A percentile compares a stretch with the other conserved stretches of the same genome.
phyloP scores from a whole-genome alignment of 441 rosid genomes.

The Euphorbia schlechtendalii region DNA sequence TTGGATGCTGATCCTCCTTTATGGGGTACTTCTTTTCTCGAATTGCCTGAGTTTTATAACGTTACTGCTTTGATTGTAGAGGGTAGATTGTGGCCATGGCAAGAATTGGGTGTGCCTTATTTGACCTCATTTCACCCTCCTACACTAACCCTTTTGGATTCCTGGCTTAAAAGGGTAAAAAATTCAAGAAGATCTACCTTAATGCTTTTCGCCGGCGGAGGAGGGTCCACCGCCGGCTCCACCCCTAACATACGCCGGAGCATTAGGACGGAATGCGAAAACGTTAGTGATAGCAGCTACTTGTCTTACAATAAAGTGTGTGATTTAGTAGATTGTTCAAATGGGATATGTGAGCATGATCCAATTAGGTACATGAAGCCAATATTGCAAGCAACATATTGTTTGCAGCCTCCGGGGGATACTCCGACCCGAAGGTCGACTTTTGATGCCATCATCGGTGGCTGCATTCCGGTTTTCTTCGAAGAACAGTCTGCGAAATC shows the following conservation, averaged over 20 bases:
- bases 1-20: conserved; percentile 58
- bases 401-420: conserved; percentile 89
- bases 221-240: conserved; percentile 41
- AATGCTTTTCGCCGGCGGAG: conserved; percentile 83
- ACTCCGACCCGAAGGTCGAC: conserved; percentile 81
- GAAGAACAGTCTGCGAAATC: conserved; percentile 65
- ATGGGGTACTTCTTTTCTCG: conserved; percentile 92
- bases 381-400: conserved; percentile 64
- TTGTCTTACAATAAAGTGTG: conserved; percentile 32
- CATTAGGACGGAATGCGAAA: conserved; percentile 65
- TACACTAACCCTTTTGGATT: conserved; percentile 42
- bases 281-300: conserved; percentile 16
- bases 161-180: conserved; percentile 66
- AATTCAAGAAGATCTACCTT: conserved; percentile 46
- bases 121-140: conserved; percentile 88
- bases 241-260: conserved; percentile 69
- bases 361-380: conserved; percentile 75
- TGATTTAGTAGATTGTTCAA: conserved; percentile 77
- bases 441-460: conserved; percentile 71
- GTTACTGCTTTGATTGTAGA: conserved; percentile 68
- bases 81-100: conserved; percentile 77
- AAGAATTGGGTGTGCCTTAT: conserved; percentile 83
- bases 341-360: conserved; percentile 87
- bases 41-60: conserved; percentile 61
- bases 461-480: conserved; percentile 89